Percentiles rank a stretch among this genome's conserved stretches.
Evolutionary conservation across 1,284 basidiomycete genomes (phyloP).

Genomic region (Tilletia horrida): DNA sequence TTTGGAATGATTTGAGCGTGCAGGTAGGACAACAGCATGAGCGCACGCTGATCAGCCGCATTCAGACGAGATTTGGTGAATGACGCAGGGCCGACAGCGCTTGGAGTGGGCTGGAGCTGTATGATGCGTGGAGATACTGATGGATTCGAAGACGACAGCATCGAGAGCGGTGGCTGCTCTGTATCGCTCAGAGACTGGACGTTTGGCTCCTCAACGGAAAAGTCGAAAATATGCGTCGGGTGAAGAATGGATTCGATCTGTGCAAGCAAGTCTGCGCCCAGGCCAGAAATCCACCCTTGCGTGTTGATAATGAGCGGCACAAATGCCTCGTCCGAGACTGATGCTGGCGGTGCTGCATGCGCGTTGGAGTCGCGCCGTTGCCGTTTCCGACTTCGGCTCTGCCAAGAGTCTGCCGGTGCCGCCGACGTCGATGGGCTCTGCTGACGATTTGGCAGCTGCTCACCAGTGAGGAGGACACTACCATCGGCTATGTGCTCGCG

Average conservation of each 20-base stretch:
- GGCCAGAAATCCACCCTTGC: constrained; percentile 93
- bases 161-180: background rate
- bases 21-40: constrained; percentile 42
- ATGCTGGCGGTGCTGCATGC: background rate
- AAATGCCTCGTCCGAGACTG: background rate
- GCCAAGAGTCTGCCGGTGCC: constrained; percentile 1
- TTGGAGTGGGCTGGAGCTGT: background rate
- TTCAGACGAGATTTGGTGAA: constrained; percentile 22
- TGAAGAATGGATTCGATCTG: constrained; percentile 68
- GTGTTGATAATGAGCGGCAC: constrained; percentile 85
- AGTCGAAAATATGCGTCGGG: constrained; percentile 68
- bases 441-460: background rate
- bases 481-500: constrained; percentile 19
- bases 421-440: background rate
- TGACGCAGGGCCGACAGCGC: background rate
- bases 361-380: background rate
- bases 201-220: constrained; percentile 37
- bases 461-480: background rate
- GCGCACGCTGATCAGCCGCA: constrained; percentile 35
- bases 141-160: background rate
- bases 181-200: background rate
- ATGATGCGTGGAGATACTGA: background rate
- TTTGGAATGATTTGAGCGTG: constrained; percentile 23
- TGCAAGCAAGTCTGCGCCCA: constrained; percentile 75
- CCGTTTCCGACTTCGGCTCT: constrained; percentile 12